phyloP scores from a whole-genome alignment of 1,139 yeast species.

The Meyerozyma sp. region DNA sequence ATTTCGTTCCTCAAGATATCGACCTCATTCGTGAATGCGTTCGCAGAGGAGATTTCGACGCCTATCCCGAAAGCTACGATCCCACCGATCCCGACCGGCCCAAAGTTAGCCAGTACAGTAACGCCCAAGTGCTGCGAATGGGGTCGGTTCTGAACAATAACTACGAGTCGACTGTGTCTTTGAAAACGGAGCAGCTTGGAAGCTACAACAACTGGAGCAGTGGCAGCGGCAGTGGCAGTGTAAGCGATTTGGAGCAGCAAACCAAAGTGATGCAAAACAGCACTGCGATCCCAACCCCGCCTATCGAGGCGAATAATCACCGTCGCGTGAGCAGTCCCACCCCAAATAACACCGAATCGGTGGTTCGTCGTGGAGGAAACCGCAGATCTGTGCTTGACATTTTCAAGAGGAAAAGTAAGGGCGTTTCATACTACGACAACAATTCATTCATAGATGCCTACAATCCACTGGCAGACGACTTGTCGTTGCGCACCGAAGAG shows the following conservation, averaged over 20 bases:
- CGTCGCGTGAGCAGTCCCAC: neutral
- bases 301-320: neutral
- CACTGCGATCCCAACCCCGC: neutral
- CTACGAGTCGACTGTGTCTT: constrained; percentile 4
- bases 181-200: neutral
- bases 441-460: constrained; percentile 28
- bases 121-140: constrained; percentile 16
- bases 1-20: constrained; percentile 69
- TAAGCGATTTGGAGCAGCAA: constrained; percentile 12
- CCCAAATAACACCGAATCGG: neutral
- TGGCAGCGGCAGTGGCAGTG: constrained; percentile 3
- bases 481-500: constrained; percentile 38
- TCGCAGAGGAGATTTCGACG: constrained; percentile 52
- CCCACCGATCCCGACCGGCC: constrained; percentile 55
- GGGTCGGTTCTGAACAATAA: constrained; percentile 8
- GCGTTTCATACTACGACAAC: constrained; percentile 22
- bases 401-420: constrained; percentile 23
- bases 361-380: constrained; percentile 3
- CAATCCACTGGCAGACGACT: constrained; percentile 11
- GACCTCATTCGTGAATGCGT: constrained; percentile 83
- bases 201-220: neutral
- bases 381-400: constrained; percentile 19
- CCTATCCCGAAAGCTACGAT: constrained; percentile 54
- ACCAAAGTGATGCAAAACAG: neutral
- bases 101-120: constrained; percentile 29